Evolutionary conservation across 1,139 yeast species (phyloP).

Genomic region (Sugiyamaella novakii): DNA sequence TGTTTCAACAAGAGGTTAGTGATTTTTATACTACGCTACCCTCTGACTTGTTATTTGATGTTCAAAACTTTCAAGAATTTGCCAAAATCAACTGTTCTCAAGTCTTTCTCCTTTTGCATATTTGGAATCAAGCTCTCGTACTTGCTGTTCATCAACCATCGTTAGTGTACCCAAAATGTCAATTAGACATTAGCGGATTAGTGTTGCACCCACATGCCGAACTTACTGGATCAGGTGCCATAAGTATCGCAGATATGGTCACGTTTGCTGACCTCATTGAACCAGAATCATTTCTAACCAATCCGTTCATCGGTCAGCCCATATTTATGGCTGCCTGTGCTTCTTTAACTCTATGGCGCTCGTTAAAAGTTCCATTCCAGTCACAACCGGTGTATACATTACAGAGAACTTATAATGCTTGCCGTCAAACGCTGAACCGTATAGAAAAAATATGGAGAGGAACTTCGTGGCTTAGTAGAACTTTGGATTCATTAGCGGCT

Average conservation of each 20-base stretch:
- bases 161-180: slow-evolving; percentile 32
- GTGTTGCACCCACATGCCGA: slow-evolving; percentile 32
- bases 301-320: slow-evolving; percentile 37
- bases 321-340: slow-evolving; percentile 38
- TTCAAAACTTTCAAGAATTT: slow-evolving; percentile 36
- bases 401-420: slow-evolving; percentile 33
- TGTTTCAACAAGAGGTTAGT: slow-evolving; percentile 33
- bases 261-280: slow-evolving; percentile 37
- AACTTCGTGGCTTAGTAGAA: slow-evolving; percentile 36
- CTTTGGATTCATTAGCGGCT: slow-evolving; percentile 36
- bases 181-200: slow-evolving; percentile 31
- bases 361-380: slow-evolving; percentile 30
- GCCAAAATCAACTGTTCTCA: slow-evolving; percentile 33
- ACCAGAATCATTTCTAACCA: slow-evolving; percentile 34
- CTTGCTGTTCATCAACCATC: slow-evolving; percentile 37
- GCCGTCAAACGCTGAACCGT: slow-evolving; percentile 33
- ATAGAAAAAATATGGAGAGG: slow-evolving; percentile 36
- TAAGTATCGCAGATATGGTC: slow-evolving; percentile 38
- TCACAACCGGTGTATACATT: slow-evolving; percentile 32
- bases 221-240: slow-evolving; percentile 37
- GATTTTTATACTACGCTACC: slow-evolving; percentile 35
- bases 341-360: slow-evolving; percentile 32
- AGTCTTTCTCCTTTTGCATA: slow-evolving; percentile 34
- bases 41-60: slow-evolving; percentile 35
- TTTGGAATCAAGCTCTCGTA: slow-evolving; percentile 38